Evolutionary conservation across 164 flowering plant species (phyloP), one percentile per base, ranked within the genome.

Genomic region (Santalum album): DNA sequence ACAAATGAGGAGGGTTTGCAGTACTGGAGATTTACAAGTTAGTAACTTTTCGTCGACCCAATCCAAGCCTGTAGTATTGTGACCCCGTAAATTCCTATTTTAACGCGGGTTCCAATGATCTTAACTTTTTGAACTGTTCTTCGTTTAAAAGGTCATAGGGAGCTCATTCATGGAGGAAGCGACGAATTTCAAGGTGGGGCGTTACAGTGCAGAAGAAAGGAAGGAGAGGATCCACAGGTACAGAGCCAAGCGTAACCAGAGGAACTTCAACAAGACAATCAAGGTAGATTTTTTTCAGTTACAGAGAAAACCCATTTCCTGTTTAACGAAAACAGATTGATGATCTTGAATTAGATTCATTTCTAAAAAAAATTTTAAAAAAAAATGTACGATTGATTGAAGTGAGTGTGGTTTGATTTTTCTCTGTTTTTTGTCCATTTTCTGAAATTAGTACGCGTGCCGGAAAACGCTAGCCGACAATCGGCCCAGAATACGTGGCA

Each of bases 401-500:
- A 34, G 35, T 18, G 25, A 47, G 18, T 57, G 25, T 40, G 25
- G 16, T 6, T 17, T 12, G 35, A 18, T 39, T 29, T 23, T 1
- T 51, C 29, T 7, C 38, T 19, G 46, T 17, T 27, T 22, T 14
- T 18, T 46, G 2, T 20, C 27, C 4, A 18, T 12, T 57, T 23
- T 32, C 25, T 32, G 49, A 12, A 22, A n/a, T 7, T 16, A 87
- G 92, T 88, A 88, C 69, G 88, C 85, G 67, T 88, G 96, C 61
- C 83, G 94, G 3, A 88, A 88, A 58, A 78, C 88, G 6, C 76
- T 88, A 60, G 96, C 96, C 3, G 96, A 88, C 79, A 88, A 70
- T 60, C 56, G 94, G 14, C 96, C 87, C 0, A 70, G 96, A 26
- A 66, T 88, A 56, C 84, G 96, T 67, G 96, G 96, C 59, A 78